These are phyloP conservation scores for Thelonectria olida DNA, from an alignment of 2,329 filamentous ascomycete species.

Conservation along the genomic window DNA sequence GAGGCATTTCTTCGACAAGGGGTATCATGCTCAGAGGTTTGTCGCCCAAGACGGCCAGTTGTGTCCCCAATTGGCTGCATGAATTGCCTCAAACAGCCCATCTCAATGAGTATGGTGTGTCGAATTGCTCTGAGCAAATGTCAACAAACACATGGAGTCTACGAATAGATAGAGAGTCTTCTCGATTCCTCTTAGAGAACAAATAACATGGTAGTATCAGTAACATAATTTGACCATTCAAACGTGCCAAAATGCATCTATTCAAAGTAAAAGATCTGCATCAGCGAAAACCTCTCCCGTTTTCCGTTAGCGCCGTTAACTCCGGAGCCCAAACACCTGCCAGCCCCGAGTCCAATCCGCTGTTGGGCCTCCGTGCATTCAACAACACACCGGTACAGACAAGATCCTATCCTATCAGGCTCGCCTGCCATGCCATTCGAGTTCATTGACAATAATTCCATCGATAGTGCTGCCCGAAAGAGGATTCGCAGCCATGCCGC, in stretches of 20 bases:
- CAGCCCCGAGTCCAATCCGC: not conserved
- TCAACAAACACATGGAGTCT: no score
- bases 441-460: slow-evolving; percentile 20
- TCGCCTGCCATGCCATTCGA: slow-evolving; percentile 13
- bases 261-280: not conserved
- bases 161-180: no score
- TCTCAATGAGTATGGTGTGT: not conserved
- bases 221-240: not conserved
- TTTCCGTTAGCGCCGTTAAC: slow-evolving; percentile 6
- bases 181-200: no score
- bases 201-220: no score
- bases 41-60: not conserved
- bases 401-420: no score
- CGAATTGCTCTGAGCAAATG: not conserved
- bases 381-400: no score
- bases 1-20: not conserved
- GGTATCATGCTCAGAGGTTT: not conserved
- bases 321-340: not conserved
- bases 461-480: slow-evolving; percentile 13
- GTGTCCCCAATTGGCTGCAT: not conserved
- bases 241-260: not conserved
- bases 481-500: slow-evolving; percentile 23
- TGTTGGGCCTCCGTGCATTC: no score
- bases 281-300: not conserved
- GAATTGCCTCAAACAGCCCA: not conserved